Evolutionary conservation across 306 rosid species (phyloP).

Genomic region (Prunus mira): DNA sequence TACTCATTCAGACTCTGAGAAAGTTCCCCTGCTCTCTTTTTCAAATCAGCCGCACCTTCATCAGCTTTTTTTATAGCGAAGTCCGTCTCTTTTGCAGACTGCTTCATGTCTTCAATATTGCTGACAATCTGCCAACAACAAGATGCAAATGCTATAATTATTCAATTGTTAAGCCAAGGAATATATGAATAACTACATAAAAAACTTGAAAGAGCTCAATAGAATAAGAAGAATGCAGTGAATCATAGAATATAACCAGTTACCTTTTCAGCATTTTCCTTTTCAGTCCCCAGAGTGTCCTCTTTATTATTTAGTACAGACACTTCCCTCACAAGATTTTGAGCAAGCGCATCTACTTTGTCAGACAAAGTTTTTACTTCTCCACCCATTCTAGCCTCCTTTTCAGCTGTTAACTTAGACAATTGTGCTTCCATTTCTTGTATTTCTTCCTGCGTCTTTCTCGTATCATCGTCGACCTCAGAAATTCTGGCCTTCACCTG

Average conservation of each 20-base stretch:
- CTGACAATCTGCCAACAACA: slow-evolving; percentile 49
- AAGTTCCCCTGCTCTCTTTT: slow-evolving; percentile 64
- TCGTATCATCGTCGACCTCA: slow-evolving; percentile 54
- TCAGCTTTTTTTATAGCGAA: slow-evolving; percentile 76
- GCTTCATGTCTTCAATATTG: slow-evolving; percentile 77
- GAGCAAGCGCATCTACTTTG: slow-evolving; percentile 66
- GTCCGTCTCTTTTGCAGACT: slow-evolving; percentile 65
- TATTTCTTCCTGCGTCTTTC: slow-evolving; percentile 43
- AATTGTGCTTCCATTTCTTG: slow-evolving; percentile 74
- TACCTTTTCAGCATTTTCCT: slow-evolving; percentile 70
- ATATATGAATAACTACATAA: not conserved
- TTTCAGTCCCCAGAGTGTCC: slow-evolving; percentile 77
- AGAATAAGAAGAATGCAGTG: not conserved
- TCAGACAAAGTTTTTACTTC: slow-evolving; percentile 79
- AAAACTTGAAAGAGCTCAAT: slow-evolving; percentile 8
- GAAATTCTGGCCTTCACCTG: slow-evolving; percentile 64
- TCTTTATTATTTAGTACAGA: slow-evolving; percentile 66
- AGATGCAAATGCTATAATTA: slow-evolving; percentile 23
- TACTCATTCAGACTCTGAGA: slow-evolving; percentile 62
- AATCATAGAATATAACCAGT: slow-evolving; percentile 13
- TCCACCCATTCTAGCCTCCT: slow-evolving; percentile 89
- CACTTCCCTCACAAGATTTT: slow-evolving; percentile 74
- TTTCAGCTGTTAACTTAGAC: slow-evolving; percentile 65
- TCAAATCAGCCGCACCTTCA: slow-evolving; percentile 85
- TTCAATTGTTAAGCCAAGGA: not conserved